phyloP scores from a whole-genome alignment of 495 filamentous ascomycete genomes.

The Neurospora sp. region DNA sequence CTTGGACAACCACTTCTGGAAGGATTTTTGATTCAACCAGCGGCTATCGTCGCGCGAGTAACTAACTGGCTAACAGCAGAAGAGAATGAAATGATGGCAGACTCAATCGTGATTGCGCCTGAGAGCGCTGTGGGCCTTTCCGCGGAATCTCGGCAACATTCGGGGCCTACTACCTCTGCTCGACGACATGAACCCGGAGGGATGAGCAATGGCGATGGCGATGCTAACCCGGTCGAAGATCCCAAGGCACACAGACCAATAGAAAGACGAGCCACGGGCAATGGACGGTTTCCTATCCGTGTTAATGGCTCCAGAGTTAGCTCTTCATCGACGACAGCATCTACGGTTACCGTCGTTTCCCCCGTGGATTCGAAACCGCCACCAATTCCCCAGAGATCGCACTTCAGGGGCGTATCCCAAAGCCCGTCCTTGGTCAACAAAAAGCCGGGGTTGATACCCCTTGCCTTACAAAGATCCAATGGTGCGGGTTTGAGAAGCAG shows the following conservation, averaged over 20 bases:
- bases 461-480: constrained; percentile 48
- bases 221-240: not conserved
- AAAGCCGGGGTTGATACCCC: constrained; percentile 55
- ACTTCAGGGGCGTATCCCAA: constrained; percentile 63
- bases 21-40: not conserved
- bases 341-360: constrained; percentile 9
- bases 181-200: not conserved
- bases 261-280: constrained; percentile 22
- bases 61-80: not conserved
- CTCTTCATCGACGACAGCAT: not conserved
- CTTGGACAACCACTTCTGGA: not conserved
- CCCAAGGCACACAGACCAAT: not conserved
- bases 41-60: not conserved
- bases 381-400: constrained; percentile 59
- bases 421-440: constrained; percentile 43
- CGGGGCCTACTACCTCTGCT: not conserved
- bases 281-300: constrained; percentile 70
- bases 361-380: constrained; percentile 50
- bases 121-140: not conserved
- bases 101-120: not conserved
- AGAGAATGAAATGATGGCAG: not conserved
- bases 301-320: constrained; percentile 42
- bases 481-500: constrained; percentile 69
- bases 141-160: not conserved
- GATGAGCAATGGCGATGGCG: not conserved